Evolutionary conservation across 768 basidiomycete species (phyloP).

Genomic region (Boletus vinaceobasis): DNA sequence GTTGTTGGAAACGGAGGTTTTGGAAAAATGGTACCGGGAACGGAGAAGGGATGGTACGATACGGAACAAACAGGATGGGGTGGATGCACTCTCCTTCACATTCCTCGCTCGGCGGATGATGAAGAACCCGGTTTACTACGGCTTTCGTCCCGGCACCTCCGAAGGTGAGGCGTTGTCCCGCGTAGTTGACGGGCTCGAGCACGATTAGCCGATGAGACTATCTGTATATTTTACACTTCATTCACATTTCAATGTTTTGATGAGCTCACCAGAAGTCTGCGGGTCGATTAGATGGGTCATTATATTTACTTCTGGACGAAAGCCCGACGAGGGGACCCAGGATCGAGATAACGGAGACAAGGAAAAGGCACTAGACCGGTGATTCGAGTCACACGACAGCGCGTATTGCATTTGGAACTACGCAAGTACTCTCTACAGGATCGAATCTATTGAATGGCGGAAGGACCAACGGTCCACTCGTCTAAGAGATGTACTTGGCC

Average conservation of each 20-base stretch:
- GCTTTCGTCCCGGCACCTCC: constrained; percentile 39
- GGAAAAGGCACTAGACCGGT: neutral
- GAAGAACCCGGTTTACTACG: constrained; percentile 87
- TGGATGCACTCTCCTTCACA: constrained; percentile 79
- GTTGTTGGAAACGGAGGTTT: constrained; percentile 48
- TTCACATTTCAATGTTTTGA: neutral
- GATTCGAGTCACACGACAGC: neutral
- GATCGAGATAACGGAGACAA: neutral
- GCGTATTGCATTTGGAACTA: neutral
- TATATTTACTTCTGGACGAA: neutral
- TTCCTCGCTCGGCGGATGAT: constrained; percentile 69
- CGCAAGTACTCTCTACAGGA: neutral
- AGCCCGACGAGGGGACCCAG: neutral
- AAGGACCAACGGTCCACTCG: neutral
- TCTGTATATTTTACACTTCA: neutral
- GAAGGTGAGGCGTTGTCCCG: constrained; percentile 62
- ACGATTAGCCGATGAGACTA: neutral
- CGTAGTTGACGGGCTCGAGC: constrained; percentile 54
- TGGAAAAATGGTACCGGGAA: constrained; percentile 48
- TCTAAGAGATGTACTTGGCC: constrained; percentile 54
- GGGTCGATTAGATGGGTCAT: neutral
- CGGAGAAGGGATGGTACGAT: constrained; percentile 39
- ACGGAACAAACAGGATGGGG: constrained; percentile 57
- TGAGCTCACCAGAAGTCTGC: neutral
- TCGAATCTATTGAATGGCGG: neutral